These are phyloP conservation scores for Mycena amicta DNA, from an alignment of 768 basidiomycete genomes.

Conservation along the genomic window DNA sequence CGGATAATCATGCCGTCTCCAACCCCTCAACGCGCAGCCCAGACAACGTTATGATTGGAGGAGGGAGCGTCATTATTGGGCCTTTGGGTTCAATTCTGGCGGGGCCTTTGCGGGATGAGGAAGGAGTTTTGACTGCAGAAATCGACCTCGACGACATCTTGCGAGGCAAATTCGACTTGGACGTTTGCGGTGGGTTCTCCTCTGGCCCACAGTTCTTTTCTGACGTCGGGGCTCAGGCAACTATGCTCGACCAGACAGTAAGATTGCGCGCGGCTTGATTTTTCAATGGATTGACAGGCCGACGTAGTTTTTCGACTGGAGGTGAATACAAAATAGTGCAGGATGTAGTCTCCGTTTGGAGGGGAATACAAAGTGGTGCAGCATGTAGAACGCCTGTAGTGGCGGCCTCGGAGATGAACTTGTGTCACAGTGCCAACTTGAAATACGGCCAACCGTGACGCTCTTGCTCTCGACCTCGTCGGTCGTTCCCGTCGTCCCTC, in stretches of 20 bases:
- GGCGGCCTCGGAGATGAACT: conserved; percentile 30
- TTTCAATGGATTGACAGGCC: not conserved
- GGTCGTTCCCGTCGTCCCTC: conserved; percentile 44
- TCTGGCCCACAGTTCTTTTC: not conserved
- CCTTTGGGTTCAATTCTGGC: conserved; percentile 61
- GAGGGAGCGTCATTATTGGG: conserved; percentile 61
- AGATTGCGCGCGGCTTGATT: not conserved
- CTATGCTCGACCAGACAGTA: conserved; percentile 55
- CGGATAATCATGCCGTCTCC: conserved; percentile 46
- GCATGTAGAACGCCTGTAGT: conserved; percentile 9
- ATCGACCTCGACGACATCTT: conserved; percentile 60
- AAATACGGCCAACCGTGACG: conserved; percentile 6
- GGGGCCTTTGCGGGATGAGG: conserved; percentile 54
- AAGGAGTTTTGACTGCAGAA: conserved; percentile 59
- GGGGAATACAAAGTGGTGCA: not conserved
- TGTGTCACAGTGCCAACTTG: not conserved
- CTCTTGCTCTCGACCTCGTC: conserved; percentile 54
- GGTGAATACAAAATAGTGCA: not conserved
- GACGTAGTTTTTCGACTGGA: not conserved
- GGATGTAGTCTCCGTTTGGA: not conserved
- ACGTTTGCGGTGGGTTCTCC: conserved; percentile 36
- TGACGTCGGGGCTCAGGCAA: conserved; percentile 40
- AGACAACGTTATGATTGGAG: conserved; percentile 59
- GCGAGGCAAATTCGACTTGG: conserved; percentile 64
- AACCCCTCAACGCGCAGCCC: conserved; percentile 39